A percentile compares a stretch with the other conserved stretches of the same genome.
These are phyloP conservation scores for Furcasterigmium sp. DNA, from an alignment of 2,329 filamentous ascomycete genomes.

Conservation along the genomic window DNA sequence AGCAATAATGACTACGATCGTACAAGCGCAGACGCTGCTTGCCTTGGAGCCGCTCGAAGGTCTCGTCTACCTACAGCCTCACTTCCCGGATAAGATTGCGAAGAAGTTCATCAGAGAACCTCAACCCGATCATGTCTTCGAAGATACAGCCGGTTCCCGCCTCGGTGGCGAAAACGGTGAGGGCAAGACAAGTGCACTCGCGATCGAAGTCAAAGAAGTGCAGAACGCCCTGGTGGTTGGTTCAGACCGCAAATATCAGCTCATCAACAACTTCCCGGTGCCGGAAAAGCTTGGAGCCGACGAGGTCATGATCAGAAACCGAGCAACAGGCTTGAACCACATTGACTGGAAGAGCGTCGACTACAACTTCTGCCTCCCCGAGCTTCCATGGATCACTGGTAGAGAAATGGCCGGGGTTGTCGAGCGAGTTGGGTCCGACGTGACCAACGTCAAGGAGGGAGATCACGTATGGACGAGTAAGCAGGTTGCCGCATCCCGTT, in stretches of 20 bases:
- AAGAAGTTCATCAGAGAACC: too few species aligned
- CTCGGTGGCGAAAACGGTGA: too few species aligned
- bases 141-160: too few species aligned
- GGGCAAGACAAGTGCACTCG: too few species aligned
- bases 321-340: conserved; percentile 30
- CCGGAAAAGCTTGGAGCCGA: conserved; percentile 17
- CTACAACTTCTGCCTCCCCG: conserved; percentile 34
- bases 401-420: conserved; percentile 24
- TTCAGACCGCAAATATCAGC: conserved; percentile 19
- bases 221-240: conserved; percentile 21
- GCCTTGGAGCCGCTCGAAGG: too few species aligned
- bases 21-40: too few species aligned
- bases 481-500: too few species aligned
- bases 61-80: too few species aligned
- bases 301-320: conserved; percentile 27
- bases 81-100: too few species aligned
- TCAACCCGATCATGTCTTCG: too few species aligned
- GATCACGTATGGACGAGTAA: conserved; percentile 27
- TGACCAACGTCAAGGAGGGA: conserved; percentile 17
- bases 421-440: conserved; percentile 18
- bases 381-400: conserved; percentile 27
- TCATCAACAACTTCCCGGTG: conserved; percentile 17
- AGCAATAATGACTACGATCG: too few species aligned
- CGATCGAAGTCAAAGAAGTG: too few species aligned
- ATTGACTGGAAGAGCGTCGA: conserved; percentile 36